Conservation (phyloP, 75 land plant genomes). For the Cupressus sempervirens region DNA sequence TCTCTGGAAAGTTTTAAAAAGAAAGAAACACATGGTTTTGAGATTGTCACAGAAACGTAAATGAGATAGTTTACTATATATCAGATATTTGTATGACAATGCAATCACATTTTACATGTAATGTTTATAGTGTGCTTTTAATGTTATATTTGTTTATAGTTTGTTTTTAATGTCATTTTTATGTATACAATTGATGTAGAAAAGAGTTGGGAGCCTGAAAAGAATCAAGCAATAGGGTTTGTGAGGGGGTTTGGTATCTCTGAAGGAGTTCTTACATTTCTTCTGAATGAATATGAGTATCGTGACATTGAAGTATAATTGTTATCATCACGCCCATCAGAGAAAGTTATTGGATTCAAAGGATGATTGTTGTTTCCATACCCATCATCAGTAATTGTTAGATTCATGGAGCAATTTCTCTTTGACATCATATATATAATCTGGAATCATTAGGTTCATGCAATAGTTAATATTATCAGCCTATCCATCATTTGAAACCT, state of each 20-base stretch:
- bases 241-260: not conserved
- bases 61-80: not conserved
- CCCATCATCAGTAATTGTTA: not conserved
- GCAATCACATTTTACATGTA: not conserved
- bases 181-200: not conserved
- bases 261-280: not conserved
- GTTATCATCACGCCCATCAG: not conserved
- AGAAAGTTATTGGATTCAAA: not conserved
- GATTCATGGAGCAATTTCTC: not conserved
- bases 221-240: not conserved
- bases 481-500: not conserved
- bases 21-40: not conserved
- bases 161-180: too few species aligned
- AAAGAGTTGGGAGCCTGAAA: not conserved
- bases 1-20: too few species aligned
- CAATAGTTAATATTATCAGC: not conserved
- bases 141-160: too few species aligned
- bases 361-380: not conserved
- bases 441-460: not conserved
- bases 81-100: not conserved
- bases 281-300: not conserved
- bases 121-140: not conserved
- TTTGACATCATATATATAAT: not conserved
- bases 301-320: not conserved
- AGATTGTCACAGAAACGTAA: not conserved